Evolutionary conservation across 331 rosid genomes (phyloP).

Genomic region (Quercus lobata): DNA sequence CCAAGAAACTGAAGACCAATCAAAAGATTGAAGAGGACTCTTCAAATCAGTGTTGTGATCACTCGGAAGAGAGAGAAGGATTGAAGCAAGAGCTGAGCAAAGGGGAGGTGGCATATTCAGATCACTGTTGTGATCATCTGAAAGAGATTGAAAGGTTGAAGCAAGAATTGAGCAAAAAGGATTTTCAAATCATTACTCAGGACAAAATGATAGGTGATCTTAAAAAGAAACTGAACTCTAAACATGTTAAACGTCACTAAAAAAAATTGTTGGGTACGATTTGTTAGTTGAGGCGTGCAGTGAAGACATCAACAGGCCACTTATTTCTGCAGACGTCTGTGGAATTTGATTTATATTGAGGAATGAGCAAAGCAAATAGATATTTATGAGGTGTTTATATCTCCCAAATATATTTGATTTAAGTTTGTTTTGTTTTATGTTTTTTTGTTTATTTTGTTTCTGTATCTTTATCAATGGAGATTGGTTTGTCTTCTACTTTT

Average conservation of each 20-base stretch:
- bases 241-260: not conserved
- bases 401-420: not conserved
- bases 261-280: too few relatives aligned
- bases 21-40: conserved; percentile 23
- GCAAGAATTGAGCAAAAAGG: conserved; percentile 48
- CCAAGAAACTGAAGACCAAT: conserved; percentile 54
- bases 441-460: too few relatives aligned
- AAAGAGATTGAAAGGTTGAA: conserved; percentile 53
- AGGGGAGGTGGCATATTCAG: conserved; percentile 10
- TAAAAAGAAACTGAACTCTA: not conserved
- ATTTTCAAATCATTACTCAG: conserved; percentile 37
- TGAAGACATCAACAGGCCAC: not conserved
- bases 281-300: not conserved
- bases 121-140: conserved; percentile 19
- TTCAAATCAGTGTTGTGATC: conserved; percentile 17
- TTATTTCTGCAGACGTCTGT: not conserved
- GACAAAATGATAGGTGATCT: conserved; percentile 34
- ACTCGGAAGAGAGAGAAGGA: conserved; percentile 31
- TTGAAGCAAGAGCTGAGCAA: conserved; percentile 39
- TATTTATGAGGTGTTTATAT: not conserved
- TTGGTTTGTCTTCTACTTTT: not conserved
- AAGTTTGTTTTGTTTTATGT: not conserved
- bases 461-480: not conserved
- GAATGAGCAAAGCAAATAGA: not conserved
- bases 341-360: not conserved